Evolutionary conservation across 169 alveolate genomes (phyloP), one percentile per base, ranked within the genome.

Genomic region (Plasmodium berghei): DNA sequence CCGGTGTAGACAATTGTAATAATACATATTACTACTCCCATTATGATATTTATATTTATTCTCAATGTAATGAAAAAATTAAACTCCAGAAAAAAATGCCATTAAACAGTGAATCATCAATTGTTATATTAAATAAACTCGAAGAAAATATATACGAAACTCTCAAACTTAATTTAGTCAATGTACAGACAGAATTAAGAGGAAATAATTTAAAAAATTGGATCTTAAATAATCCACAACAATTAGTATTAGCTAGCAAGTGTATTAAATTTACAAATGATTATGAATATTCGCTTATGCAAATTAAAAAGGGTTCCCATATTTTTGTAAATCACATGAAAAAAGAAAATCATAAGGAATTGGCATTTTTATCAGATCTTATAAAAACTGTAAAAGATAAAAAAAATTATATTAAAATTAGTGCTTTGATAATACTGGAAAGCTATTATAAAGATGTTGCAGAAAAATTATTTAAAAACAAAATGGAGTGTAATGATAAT

Each of bases 381-480:
- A 69, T 83, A 56, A 83, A 83, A 83, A 83, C 90, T 2, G 59
- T 83, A 48, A 83, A 69, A 49, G 90, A 83, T 70, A 83, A 83
- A 69, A 83, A 83, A 70, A 83, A 83, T 58, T 83, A 55, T 62
- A 83, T 83, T 22, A 83, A 83, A 62, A 70, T 83, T 10, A 83
- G 86, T 62, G 66, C 90, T n/a, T 34, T 83, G 48, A 83, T 83
- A 18, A 69, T 83, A 9, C 66, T 83, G 18, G 90, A 83, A 83
- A 83, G 85, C 40, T 83, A 83, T 26, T 83, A 83, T 58, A 83
- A 83, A 69, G 90, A 83, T 69, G 90, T 83, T 26, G 90, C 90
- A 42, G 90, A 83, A 83, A 83, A 83, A 55, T 46, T 83, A 18
- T 67, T 83, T 59, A 83, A 83, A 83, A 83, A 83, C 49, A 83